phyloP scores from a whole-genome alignment of 352 stramenopile species.

The Pythium chondricola region DNA sequence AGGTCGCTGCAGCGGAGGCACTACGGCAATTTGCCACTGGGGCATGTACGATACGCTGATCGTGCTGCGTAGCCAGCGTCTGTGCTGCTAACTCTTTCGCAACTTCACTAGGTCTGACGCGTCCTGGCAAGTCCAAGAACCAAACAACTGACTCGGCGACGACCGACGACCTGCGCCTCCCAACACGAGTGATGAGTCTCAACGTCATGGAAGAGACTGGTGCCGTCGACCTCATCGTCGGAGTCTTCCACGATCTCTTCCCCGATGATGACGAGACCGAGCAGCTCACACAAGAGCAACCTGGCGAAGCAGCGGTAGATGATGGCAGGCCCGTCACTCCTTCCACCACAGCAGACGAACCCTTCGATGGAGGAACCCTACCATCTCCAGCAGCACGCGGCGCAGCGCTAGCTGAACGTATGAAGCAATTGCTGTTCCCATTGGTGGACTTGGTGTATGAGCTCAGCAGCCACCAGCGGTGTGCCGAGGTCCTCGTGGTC shows the following conservation, averaged over 20 bases:
- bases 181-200: conserved; percentile 54
- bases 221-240: conserved; percentile 48
- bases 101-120: conserved; percentile 38
- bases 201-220: conserved; percentile 66
- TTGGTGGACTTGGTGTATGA: conserved; percentile 60
- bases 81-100: too few relatives aligned
- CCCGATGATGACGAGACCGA: conserved; percentile 33
- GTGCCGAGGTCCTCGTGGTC: conserved; percentile 61
- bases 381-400: background rate
- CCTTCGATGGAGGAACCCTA: background rate
- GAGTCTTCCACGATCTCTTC: conserved; percentile 65
- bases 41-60: conserved; percentile 58
- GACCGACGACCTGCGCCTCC: conserved; percentile 48
- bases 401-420: conserved; percentile 3
- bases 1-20: conserved; percentile 51
- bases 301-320: background rate
- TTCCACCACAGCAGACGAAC: conserved; percentile 9
- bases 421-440: conserved; percentile 41
- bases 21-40: conserved; percentile 57
- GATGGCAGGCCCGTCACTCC: conserved; percentile 10
- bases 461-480: conserved; percentile 56
- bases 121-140: conserved; percentile 19
- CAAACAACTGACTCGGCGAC: conserved; percentile 24
- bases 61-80: too few relatives aligned
- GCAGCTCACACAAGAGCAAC: conserved; percentile 1